Base-by-base conservation (phyloP, 2,329 filamentous ascomycete genomes). In the Botrytis deweyae region DNA sequence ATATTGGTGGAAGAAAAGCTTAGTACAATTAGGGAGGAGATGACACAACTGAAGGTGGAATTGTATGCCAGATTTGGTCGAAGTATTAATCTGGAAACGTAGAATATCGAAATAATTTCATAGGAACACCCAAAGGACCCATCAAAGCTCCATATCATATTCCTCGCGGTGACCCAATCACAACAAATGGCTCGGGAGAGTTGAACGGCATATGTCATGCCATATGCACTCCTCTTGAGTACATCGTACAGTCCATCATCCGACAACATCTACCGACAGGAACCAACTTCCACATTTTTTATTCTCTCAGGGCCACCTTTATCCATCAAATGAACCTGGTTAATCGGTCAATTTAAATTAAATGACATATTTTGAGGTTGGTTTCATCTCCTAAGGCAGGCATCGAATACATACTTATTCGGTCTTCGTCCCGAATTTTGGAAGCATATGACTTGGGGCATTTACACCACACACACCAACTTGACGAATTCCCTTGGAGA, bases 61-160 rank as follows among this genome's bases (percentile, higher is more conserved):
- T 85, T 99, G 75, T 99, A 99, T 84, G 95, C 94, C 49, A 90
- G 97, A 76, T 99, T 99, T 84, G 96, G 96, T 73, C 90, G 93
- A 83, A 97, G 95, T 82, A 99, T 99, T 86, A 99, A 99, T 84
- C 87, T 98, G 77, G 96, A 99, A 84, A 93, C 92, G 78, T 96
- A 86, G 88, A 79, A 7, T 69, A 61, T 74, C 75, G 75, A 70
- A 77, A 78, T 76, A 77, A 78, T 77, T 75, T 76, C 75, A 77
- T 59, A 61, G 69, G 44, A 68, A 65, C 59, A 33, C 2, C 16
- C 16, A 59, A 68, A 68, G 70, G 70, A 58, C 29, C 62, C 62
- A 72, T 72, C 63, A 68, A 68, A 59, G 55, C 59, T 67, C 70
- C 70, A 46, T 38, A 29, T 29, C 29, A 58, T 58, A 22, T 18